These are phyloP conservation scores for Colletotrichum coccodes DNA, from an alignment of 2,329 filamentous ascomycete genomes.

Conservation along the genomic window DNA sequence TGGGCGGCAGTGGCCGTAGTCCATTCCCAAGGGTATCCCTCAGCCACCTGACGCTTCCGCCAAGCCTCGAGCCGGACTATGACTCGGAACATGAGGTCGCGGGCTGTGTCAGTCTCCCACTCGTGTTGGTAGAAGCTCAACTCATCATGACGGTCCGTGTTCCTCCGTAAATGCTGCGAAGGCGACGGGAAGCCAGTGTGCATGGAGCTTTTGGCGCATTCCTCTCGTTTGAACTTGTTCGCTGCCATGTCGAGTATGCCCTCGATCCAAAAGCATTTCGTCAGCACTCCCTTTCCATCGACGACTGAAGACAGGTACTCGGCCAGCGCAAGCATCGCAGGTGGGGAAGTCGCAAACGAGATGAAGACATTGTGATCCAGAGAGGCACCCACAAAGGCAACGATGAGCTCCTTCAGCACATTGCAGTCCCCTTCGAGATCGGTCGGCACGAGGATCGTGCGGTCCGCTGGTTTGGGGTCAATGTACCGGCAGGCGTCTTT, in stretches of 20 bases:
- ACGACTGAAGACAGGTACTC: not conserved
- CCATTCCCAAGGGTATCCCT: not conserved
- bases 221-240: not conserved
- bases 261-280: not conserved
- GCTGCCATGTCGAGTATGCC: not conserved
- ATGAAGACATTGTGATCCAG: not conserved
- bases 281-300: not conserved
- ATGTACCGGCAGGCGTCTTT: not conserved
- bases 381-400: not conserved
- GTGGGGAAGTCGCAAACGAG: not conserved
- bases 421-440: not conserved
- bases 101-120: not conserved
- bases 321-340: not conserved
- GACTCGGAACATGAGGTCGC: not conserved
- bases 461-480: too few species aligned
- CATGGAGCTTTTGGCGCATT: not conserved
- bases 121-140: not conserved
- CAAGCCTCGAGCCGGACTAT: not conserved
- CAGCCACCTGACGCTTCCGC: not conserved
- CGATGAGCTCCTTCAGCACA: not conserved
- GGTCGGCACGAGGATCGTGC: not conserved
- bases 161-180: not conserved
- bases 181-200: not conserved
- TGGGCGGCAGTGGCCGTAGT: not conserved
- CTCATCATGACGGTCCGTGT: not conserved